Base-by-base conservation (phyloP, 768 basidiomycete genomes). In the Boletus rubescentipes region DNA sequence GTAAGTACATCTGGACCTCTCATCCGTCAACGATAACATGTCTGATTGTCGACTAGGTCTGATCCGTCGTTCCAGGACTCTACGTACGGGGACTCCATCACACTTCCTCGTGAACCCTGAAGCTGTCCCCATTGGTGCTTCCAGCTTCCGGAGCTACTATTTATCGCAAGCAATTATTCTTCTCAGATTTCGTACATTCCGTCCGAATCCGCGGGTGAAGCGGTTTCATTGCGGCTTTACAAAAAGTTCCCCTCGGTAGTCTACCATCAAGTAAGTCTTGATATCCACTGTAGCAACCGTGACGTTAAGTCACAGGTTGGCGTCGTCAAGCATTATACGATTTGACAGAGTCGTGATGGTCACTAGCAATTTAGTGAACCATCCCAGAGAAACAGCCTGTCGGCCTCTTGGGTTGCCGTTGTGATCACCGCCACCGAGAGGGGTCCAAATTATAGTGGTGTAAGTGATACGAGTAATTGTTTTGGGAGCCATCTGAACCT, bases 191-290 rank as follows among this genome's bases (percentile, higher is more conserved):
- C 29, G 18, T 30, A 15, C 36, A 47, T 32, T 23, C 40, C 49
- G 9, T 20, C 23, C 30, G 37, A 49, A 54, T 32, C 51, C 36
- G 50, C 54, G 51, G 64, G 46, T 26, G 37, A 41, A 20, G 39
- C n/a, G 58, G 58, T 39, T 42, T 52, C 48, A 45, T 38, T 37
- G 53, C 53, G 57, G 43, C 42, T 21, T 36, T 37, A 15, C 34
- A 29, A 23, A 16, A 40, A 4, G 31, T 41, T 29, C 4, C 15
- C 38, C 40, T 53, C 26, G 23, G 20, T 43, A 31, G 26, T 46
- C 14, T 21, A 18, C 32, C 35, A 26, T 45, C 26, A 15, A 30
- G 37, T 34, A 38, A 23, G 53, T 39, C 20, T 21, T 30, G n/a
- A 31, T 32, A 20, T 46, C 39, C 31, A 32, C 35, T 38, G 23